phyloP scores from a whole-genome alignment of 306 rosid species.

The Vigna radiata region DNA sequence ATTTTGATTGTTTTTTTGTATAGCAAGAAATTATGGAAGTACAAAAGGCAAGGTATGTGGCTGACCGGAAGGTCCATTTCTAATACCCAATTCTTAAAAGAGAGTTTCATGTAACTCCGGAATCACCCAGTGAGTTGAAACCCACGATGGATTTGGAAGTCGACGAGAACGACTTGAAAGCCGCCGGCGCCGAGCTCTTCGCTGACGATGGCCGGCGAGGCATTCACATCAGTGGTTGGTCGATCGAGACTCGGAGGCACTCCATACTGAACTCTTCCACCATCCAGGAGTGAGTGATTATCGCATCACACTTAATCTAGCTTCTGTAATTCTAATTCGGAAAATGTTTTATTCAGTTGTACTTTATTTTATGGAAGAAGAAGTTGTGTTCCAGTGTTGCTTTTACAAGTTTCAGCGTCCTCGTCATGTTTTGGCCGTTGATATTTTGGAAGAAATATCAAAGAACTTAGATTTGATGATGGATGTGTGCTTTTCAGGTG shows the following conservation, averaged over 20 bases:
- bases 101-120: slow-evolving; percentile 3
- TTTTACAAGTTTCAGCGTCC: not conserved
- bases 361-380: not conserved
- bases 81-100: not conserved
- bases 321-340: not conserved
- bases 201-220: slow-evolving; percentile 71
- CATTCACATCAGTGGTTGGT: slow-evolving; percentile 84
- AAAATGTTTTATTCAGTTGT: not conserved
- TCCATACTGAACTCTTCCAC: slow-evolving; percentile 80
- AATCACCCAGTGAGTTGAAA: slow-evolving; percentile 9
- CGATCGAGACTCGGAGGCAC: slow-evolving; percentile 72
- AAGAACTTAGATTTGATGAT: slow-evolving; percentile 27
- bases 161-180: slow-evolving; percentile 78
- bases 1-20: no score
- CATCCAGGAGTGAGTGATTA: slow-evolving; percentile 51
- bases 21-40: no score
- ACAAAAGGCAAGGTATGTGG: no score
- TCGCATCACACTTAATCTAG: slow-evolving; percentile 30
- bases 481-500: slow-evolving; percentile 64
- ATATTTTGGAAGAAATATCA: not conserved
- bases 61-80: not conserved
- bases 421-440: not conserved
- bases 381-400: not conserved
- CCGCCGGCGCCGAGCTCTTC: slow-evolving; percentile 83
- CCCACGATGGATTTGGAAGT: slow-evolving; percentile 70